phyloP scores from a whole-genome alignment of 2,329 filamentous ascomycete genomes.

The Trichophyton equinum region DNA sequence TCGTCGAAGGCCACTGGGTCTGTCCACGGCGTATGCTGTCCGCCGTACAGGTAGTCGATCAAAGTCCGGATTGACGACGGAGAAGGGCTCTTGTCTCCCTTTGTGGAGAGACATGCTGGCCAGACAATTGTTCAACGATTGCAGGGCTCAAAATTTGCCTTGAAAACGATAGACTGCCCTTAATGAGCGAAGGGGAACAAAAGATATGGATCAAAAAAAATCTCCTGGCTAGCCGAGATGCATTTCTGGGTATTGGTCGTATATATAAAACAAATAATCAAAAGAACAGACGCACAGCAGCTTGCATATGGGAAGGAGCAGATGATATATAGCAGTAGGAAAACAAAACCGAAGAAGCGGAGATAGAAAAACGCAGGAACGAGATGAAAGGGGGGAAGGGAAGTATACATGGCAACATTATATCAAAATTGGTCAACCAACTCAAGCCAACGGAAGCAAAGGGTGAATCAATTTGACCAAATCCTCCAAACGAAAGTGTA shows the following conservation, averaged over 20 bases:
- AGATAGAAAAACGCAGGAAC: background rate
- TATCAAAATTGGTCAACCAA: background rate
- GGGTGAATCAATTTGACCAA: no score
- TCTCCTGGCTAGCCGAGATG: background rate
- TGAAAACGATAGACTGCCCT: background rate
- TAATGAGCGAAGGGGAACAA: background rate
- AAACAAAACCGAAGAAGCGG: background rate
- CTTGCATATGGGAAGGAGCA: background rate
- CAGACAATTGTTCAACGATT: background rate
- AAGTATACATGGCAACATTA: background rate
- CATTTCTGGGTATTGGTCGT: background rate
- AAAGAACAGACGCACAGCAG: background rate
- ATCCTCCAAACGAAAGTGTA: background rate
- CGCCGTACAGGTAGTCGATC: background rate
- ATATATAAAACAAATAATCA: slow-evolving; percentile 1
- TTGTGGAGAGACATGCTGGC: background rate
- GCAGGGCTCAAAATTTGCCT: background rate
- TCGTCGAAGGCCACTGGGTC: slow-evolving; percentile 12
- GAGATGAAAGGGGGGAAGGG: background rate
- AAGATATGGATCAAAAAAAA: background rate
- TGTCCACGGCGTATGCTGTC: background rate
- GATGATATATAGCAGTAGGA: background rate
- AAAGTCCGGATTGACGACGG: background rate
- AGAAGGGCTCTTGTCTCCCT: background rate
- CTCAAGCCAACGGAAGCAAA: no score